Conservation (phyloP, 164 flowering plant species). For the Piper betle region DNA sequence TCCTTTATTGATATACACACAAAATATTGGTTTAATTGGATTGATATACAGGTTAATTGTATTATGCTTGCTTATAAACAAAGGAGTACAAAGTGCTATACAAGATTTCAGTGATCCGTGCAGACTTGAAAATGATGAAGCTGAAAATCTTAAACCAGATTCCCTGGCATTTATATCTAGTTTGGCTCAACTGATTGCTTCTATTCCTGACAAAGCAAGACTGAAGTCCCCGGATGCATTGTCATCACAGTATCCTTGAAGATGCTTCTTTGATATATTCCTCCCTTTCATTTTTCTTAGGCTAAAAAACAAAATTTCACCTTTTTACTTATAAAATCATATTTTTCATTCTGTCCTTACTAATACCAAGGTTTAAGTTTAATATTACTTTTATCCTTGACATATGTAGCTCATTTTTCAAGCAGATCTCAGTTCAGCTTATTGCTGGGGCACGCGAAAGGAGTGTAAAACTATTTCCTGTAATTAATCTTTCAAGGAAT, state of each 20-base stretch:
- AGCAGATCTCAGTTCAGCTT: slow-evolving; percentile 51
- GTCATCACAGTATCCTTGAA: slow-evolving; percentile 82
- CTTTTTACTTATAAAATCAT: not conserved
- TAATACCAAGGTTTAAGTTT: not conserved
- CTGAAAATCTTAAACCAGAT: slow-evolving; percentile 19
- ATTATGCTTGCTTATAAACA: slow-evolving; percentile 63
- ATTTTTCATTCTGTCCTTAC: not conserved
- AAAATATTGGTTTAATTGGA: not conserved
- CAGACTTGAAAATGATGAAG: slow-evolving; percentile 11
- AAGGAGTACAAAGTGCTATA: slow-evolving; percentile 47
- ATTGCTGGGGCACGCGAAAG: slow-evolving; percentile 45
- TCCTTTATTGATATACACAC: too few species aligned
- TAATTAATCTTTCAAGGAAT: slow-evolving; percentile 3
- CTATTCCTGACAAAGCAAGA: slow-evolving; percentile 84
- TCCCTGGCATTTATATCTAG: slow-evolving; percentile 22
- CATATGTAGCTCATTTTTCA: slow-evolving; percentile 56
- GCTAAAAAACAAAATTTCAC: not conserved
- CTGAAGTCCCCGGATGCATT: slow-evolving; percentile 43
- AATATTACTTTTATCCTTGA: slow-evolving; percentile 26
- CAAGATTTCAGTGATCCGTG: slow-evolving; percentile 34
- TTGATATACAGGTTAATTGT: slow-evolving; percentile 44
- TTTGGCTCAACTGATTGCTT: slow-evolving; percentile 62
- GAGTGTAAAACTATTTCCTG: slow-evolving; percentile 11
- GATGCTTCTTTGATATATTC: not conserved
- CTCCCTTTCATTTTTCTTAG: not conserved